These are phyloP conservation scores for Penicillium concentricum DNA, from an alignment of 2,329 filamentous ascomycete genomes.

Conservation along the genomic window DNA sequence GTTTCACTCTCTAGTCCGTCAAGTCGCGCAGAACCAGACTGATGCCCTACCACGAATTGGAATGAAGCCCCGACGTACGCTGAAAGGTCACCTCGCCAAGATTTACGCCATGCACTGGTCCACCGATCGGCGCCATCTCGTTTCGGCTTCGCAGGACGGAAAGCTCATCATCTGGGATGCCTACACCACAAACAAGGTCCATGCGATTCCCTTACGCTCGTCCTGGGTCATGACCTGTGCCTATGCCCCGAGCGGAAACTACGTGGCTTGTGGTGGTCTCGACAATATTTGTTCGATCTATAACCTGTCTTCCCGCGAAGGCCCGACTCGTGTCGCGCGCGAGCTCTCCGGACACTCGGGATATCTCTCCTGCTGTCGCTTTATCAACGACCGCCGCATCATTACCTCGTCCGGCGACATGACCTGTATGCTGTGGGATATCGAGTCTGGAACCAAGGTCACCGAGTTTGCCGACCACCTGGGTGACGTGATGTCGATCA, in stretches of 20 bases:
- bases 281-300: slow-evolving; percentile 99
- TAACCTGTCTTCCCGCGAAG: slow-evolving; percentile 94
- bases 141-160: slow-evolving; percentile 96
- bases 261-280: slow-evolving; percentile 94
- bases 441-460: slow-evolving; percentile 94
- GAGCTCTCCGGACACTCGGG: slow-evolving; percentile 96
- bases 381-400: slow-evolving; percentile 97
- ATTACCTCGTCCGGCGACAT: slow-evolving; percentile 98
- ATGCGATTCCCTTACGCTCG: slow-evolving; percentile 93
- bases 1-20: slow-evolving; percentile 66
- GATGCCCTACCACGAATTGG: slow-evolving; percentile 88
- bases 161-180: slow-evolving; percentile 99
- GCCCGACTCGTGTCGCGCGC: slow-evolving; percentile 91
- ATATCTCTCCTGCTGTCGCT: slow-evolving; percentile 96
- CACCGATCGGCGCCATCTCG: slow-evolving; percentile 92
- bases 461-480: slow-evolving; percentile 98
- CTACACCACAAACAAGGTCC: slow-evolving; percentile 99
- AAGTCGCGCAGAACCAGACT: slow-evolving; percentile 88
- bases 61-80: slow-evolving; percentile 95
- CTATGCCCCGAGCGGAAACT: slow-evolving; percentile 97
- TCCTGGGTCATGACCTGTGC: slow-evolving; percentile 99
- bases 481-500: slow-evolving; percentile 99
- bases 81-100: slow-evolving; percentile 97
- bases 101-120: slow-evolving; percentile 99
- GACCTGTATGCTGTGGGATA: slow-evolving; percentile 99